phyloP scores from a whole-genome alignment of 257 asterid species.

The Solanum bulbocastanum region DNA sequence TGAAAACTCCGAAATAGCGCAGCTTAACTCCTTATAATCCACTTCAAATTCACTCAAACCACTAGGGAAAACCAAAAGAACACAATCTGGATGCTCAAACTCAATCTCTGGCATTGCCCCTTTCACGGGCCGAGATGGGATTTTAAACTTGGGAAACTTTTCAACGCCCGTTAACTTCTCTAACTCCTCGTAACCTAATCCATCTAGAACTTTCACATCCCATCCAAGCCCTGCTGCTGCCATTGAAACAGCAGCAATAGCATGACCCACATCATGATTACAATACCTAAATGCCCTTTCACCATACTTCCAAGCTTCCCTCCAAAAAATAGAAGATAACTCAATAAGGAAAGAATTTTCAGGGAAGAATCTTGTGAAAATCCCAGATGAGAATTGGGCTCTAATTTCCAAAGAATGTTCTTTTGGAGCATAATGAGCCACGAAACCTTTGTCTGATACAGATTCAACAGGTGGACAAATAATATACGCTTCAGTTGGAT shows the following conservation, averaged over 20 bases:
- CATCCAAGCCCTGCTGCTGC: conserved; percentile 94
- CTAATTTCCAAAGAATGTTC: conserved; percentile 84
- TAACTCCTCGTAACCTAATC: conserved; percentile 58
- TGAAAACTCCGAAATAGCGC: conserved; percentile 20
- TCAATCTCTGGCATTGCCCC: conserved; percentile 80
- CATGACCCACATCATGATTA: conserved; percentile 96
- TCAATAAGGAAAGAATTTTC: conserved; percentile 56
- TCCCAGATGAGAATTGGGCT: conserved; percentile 39
- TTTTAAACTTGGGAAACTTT: conserved; percentile 23
- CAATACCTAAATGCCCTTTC: conserved; percentile 98
- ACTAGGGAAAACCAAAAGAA: conserved; percentile 61
- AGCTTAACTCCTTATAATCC: conserved; percentile 47
- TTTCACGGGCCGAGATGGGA: conserved; percentile 57
- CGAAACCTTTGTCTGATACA: conserved; percentile 37
- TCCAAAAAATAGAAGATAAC: conserved; percentile 78
- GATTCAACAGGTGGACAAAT: conserved; percentile 54
- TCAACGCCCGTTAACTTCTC: conserved; percentile 65
- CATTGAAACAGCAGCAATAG: conserved; percentile 73
- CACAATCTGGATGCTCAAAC: conserved; percentile 89
- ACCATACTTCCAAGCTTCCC: conserved; percentile 98
- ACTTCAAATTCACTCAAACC: conserved; percentile 33
- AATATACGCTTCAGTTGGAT: conserved; percentile 84
- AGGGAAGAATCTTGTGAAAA: conserved; percentile 40
- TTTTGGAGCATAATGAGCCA: conserved; percentile 85
- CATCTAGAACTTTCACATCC: conserved; percentile 77